Conservation (phyloP, 139 green algal genomes). For the Pycnococcus provasolii region DNA sequence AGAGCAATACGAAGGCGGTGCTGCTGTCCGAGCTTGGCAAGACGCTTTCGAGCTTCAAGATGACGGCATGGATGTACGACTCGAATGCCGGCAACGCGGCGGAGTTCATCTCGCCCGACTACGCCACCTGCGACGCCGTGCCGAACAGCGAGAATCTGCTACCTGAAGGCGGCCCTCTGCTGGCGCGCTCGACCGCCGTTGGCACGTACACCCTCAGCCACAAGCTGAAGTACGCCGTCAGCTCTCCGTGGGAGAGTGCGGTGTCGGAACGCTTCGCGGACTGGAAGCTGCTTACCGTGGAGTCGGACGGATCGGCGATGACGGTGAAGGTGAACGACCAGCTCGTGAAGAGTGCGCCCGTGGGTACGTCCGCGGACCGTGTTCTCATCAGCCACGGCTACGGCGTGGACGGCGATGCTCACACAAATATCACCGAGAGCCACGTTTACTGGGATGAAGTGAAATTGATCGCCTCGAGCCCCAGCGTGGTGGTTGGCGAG, state of each 20-base stretch:
- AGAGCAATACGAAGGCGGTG: background rate
- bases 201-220: constrained; percentile 14
- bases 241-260: background rate
- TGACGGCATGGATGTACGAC: constrained; percentile 22
- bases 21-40: background rate
- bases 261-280: background rate
- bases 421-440: background rate
- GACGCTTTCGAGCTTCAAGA: constrained; percentile 1
- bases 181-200: constrained; percentile 2
- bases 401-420: constrained; percentile 7
- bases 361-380: background rate
- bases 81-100: constrained; percentile 4
- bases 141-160: constrained; percentile 1
- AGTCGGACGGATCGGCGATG: background rate
- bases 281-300: background rate
- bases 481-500: background rate
- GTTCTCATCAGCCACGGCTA: constrained; percentile 8
- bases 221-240: background rate
- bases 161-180: constrained; percentile 3
- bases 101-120: constrained; percentile 17
- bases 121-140: constrained; percentile 10
- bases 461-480: background rate
- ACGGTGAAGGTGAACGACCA: constrained; percentile 2
- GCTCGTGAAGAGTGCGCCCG: background rate
- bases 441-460: background rate